These are phyloP conservation scores for Penicillium brasilianum DNA, from an alignment of 2,329 filamentous ascomycete genomes.

Conservation along the genomic window DNA sequence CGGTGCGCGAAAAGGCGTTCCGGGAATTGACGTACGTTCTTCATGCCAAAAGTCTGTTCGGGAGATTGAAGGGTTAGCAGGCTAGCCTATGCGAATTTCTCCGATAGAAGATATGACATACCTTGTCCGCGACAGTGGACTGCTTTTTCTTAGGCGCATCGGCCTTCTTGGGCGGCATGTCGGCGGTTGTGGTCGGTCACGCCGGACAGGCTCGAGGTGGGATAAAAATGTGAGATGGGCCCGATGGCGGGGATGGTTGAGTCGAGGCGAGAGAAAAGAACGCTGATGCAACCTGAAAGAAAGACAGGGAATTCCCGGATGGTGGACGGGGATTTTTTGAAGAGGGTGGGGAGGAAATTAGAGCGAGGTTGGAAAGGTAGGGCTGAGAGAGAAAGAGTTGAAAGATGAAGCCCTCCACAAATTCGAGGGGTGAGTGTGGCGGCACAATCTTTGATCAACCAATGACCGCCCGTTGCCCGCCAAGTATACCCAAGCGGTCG, in stretches of 20 bases:
- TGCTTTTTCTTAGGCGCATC: slow-evolving; percentile 56
- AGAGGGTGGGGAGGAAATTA: background rate
- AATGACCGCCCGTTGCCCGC: slow-evolving; percentile 22
- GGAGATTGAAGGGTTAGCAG: slow-evolving; percentile 24
- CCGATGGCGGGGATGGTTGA: slow-evolving; percentile 17
- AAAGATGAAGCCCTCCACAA: slow-evolving; percentile 39
- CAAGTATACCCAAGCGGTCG: slow-evolving; percentile 20
- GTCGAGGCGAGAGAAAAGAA: slow-evolving; percentile 15
- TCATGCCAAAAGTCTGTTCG: slow-evolving; percentile 92
- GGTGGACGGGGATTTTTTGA: background rate
- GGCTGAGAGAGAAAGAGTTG: slow-evolving; percentile 21
- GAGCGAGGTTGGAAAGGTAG: slow-evolving; percentile 4
- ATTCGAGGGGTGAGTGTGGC: slow-evolving; percentile 39
- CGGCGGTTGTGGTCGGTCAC: slow-evolving; percentile 35
- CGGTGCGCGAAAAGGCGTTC: slow-evolving; percentile 12
- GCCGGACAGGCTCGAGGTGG: slow-evolving; percentile 14
- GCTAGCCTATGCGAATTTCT: slow-evolving; percentile 2
- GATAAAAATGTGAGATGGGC: slow-evolving; percentile 28
- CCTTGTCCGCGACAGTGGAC: slow-evolving; percentile 76
- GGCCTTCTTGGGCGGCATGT: slow-evolving; percentile 55
- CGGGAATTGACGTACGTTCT: slow-evolving; percentile 66
- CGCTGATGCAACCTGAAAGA: slow-evolving; percentile 28
- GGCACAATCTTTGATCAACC: slow-evolving; percentile 32
- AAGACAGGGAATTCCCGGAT: slow-evolving; percentile 14
- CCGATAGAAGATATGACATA: slow-evolving; percentile 34